Conservation (phyloP, 225 moss, liverwort and hornwort species). For the Physcomitrellopsis africana region DNA sequence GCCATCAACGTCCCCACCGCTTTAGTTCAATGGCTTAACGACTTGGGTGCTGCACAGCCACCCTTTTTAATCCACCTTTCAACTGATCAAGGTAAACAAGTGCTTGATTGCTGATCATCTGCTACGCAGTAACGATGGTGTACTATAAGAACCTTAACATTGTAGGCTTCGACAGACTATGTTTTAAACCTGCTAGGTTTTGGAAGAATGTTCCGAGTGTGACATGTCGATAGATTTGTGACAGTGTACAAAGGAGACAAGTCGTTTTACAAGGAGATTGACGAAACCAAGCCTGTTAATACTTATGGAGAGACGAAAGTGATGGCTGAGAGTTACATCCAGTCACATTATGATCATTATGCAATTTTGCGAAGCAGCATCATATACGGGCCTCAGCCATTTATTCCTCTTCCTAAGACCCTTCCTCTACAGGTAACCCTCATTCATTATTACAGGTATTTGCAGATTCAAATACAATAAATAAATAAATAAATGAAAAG, state of each 20-base stretch:
- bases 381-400: slow-evolving; percentile 87
- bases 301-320: slow-evolving; percentile 79
- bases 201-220: background rate
- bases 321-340: slow-evolving; percentile 73
- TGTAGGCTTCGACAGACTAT: no score
- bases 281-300: slow-evolving; percentile 90
- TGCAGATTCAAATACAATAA: no score
- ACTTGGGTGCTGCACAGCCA: slow-evolving; percentile 43
- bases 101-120: background rate
- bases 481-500: no score
- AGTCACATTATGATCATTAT: slow-evolving; percentile 64
- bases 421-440: slow-evolving; percentile 80
- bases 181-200: background rate
- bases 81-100: slow-evolving; percentile 82
- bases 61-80: slow-evolving; percentile 89
- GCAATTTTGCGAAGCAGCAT: slow-evolving; percentile 93
- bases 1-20: slow-evolving; percentile 80
- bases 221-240: slow-evolving; percentile 13
- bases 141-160: no score
- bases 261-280: slow-evolving; percentile 86
- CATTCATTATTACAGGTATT: no score
- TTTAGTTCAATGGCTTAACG: slow-evolving; percentile 68
- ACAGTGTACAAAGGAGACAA: slow-evolving; percentile 88
- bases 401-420: slow-evolving; percentile 66
- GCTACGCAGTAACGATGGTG: background rate